Evolutionary conservation across 129 eudicot species (phyloP).

Genomic region (Calendula officinalis): DNA sequence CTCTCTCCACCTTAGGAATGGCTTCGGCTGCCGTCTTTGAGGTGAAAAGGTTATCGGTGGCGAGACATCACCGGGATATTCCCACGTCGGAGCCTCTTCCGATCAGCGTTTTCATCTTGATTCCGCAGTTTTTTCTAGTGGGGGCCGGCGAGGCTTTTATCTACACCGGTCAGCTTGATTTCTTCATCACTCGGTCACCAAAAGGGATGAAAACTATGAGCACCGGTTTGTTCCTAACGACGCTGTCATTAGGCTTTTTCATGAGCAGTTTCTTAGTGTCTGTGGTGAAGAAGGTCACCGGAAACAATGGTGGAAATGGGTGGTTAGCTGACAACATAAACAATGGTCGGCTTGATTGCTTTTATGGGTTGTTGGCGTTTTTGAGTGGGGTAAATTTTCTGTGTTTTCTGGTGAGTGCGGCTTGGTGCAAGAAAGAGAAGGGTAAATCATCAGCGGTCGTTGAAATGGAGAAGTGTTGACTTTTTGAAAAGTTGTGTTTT

Average conservation of each 20-base stretch:
- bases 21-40: constrained; percentile 69
- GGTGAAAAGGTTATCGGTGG: constrained; percentile 58
- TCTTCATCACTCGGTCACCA: constrained; percentile 89
- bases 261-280: constrained; percentile 80
- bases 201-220: constrained; percentile 98
- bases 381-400: constrained; percentile 59
- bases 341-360: constrained; percentile 69
- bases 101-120: constrained; percentile 62
- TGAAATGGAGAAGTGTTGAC: constrained; percentile 40
- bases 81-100: constrained; percentile 44
- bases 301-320: constrained; percentile 39
- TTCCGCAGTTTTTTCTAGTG: constrained; percentile 84
- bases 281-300: constrained; percentile 62
- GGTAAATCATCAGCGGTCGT: constrained; percentile 23
- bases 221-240: constrained; percentile 89
- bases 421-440: constrained; percentile 55
- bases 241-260: constrained; percentile 87
- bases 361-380: constrained; percentile 59
- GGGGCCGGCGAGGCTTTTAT: constrained; percentile 93
- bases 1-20: constrained; percentile 73
- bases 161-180: constrained; percentile 93
- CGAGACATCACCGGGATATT: constrained; percentile 15
- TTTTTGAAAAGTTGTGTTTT: constrained; percentile 1
- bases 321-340: constrained; percentile 88
- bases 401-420: constrained; percentile 54